Conservation (phyloP, 1,284 basidiomycete genomes). For the Moesziomyces sp. region DNA sequence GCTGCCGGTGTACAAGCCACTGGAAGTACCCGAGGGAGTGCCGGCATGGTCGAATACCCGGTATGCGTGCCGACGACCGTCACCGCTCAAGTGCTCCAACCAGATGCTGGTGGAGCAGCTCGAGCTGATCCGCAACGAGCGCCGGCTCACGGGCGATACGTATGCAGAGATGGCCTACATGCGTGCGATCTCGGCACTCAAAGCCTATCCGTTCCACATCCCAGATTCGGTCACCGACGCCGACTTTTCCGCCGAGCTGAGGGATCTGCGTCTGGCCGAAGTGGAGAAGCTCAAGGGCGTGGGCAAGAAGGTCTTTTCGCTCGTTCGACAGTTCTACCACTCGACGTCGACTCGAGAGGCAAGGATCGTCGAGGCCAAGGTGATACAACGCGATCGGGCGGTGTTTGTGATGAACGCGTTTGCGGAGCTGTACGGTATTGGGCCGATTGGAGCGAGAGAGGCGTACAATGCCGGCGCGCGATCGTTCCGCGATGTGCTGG, state of each 20-base stretch:
- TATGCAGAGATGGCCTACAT: constrained; percentile 61
- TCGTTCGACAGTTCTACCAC: constrained; percentile 55
- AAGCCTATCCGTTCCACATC: constrained; percentile 56
- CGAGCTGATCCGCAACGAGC: constrained; percentile 56
- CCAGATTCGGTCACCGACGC: constrained; percentile 9
- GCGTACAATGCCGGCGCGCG: constrained; percentile 59
- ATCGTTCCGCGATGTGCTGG: constrained; percentile 54
- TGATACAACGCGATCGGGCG: constrained; percentile 51
- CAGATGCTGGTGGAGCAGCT: constrained; percentile 59
- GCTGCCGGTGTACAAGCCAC: neutral
- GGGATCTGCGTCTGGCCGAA: constrained; percentile 14
- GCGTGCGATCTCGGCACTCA: constrained; percentile 59
- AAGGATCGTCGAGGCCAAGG: constrained; percentile 56
- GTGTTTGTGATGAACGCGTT: constrained; percentile 55
- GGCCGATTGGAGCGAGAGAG: constrained; percentile 54
- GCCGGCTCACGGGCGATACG: constrained; percentile 51
- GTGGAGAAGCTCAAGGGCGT: constrained; percentile 59
- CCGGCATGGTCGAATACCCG: constrained; percentile 44
- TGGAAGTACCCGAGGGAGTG: neutral
- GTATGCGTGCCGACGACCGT: constrained; percentile 55
- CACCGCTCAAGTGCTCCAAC: constrained; percentile 55
- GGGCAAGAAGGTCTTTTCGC: constrained; percentile 53
- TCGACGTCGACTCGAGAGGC: constrained; percentile 5
- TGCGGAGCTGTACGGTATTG: constrained; percentile 61
- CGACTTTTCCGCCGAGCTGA: constrained; percentile 5